Evolutionary conservation across 179 eudicot species (phyloP), one percentile per base, ranked within the genome.

Genomic region (Silene noctiflora): DNA sequence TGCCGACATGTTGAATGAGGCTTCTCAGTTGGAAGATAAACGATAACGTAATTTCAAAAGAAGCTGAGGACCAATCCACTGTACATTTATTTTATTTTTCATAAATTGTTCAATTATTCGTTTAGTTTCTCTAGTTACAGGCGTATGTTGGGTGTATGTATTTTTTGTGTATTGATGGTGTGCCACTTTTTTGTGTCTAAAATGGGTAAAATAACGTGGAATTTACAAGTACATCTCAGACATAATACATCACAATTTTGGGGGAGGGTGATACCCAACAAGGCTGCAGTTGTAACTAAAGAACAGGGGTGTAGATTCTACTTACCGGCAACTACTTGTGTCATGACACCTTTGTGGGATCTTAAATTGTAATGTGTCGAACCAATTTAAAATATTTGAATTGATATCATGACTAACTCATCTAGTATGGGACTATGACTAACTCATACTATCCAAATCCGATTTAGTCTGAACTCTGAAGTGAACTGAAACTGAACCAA

Each of bases 1-100:
- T 24, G 95, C 90, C 17, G 98, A 93, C 79, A 93, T 93, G 98
- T 79, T 93, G 81, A 89, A 87, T 63, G 98, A 93, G 76, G 98
- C 98, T 77, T 74, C 94, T 53, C 80, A 86, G 42, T 82, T 93
- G 16, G 98, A 93, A 85, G 95, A 93, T 44, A 93, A 87, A 75
- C 84, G 84, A 75, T 88, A 82, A 67, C 81, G 83, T 9, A 77
- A 83, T 69, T 80, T 78, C 11, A 85, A 80, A 79, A 79, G 87
- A 77, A 79, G 75, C 66, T 82, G 66, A 81, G 72, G 72, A 35
- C 69, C 31, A n/a, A 59, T 27, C 3, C n/a, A 21, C 42, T 75
- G 77, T 70, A 77, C 53, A 69, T 75, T 70, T n/a, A 51, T 53
- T 67, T 69, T 76, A 14, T 64, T 78, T 69, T 8, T 13, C 24